Evolutionary conservation across 2,329 filamentous ascomycete genomes (phyloP), one percentile per base, ranked within the genome.

Genomic region (Dothideomycetes sp.): DNA sequence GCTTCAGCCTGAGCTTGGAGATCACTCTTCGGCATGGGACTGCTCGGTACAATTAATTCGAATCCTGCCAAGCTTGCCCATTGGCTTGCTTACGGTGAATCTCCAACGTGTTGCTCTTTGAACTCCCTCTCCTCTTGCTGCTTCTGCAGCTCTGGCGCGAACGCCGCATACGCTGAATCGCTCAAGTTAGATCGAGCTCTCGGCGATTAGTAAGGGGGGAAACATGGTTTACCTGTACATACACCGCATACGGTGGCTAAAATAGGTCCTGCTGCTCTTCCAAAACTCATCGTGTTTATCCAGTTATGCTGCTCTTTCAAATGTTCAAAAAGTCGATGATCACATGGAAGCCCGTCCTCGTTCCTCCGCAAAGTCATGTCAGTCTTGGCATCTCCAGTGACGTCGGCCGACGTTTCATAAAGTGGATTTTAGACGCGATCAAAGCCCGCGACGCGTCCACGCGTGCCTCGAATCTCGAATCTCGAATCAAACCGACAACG

Each of bases 81-180:
- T n/a, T n/a, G n/a, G n/a, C n/a, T n/a, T n/a, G 12, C 10, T 5
- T 36, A 17, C 23, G 25, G 18, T 4, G 33, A 19, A 4, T 24
- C 33, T 7, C 6, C 15, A 7, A 41, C 31, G 41, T 56, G 51
- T 35, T 49, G 36, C 13, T 45, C 43, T 11, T 41, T 27, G 31
- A 56, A 54, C n/a, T 45, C 47, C 33, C 50, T 47, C 32, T 51
- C 49, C 23, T 51, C 49, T 16, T 51, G 43, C 40, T 54, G 49
- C 25, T 50, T 45, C 31, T 55, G 43, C 1, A 59, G 40, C 22
- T 51, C 56, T 20, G 56, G 56, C 37, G 53, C 51, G 8, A 55
- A 48, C 5, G 55, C 50, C 5, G 49, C 48, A 33, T 56, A 54
- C 25, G 53, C 55, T 55, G 32, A 13, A 15, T 9, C 10, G 19